Evolutionary conservation across 257 asterid species (phyloP).

Genomic region (Ilex aquifolium): DNA sequence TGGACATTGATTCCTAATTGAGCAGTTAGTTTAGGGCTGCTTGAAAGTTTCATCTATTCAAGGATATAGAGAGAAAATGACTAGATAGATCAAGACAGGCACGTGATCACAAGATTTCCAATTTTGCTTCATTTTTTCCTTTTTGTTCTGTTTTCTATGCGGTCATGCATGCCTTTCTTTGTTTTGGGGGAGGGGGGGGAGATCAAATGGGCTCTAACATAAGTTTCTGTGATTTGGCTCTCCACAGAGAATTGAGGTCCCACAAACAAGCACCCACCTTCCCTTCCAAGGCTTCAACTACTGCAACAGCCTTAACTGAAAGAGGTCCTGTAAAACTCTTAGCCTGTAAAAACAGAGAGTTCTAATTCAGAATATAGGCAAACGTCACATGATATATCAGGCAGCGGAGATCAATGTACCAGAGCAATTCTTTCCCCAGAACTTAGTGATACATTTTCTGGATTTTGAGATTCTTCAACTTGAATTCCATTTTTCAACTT

Average conservation of each 20-base stretch:
- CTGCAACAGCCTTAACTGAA: conserved; percentile 52
- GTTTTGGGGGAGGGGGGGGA: no score
- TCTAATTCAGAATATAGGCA: background rate
- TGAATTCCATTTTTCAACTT: conserved; percentile 73
- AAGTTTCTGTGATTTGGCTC: conserved; percentile 5
- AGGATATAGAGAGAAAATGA: no score
- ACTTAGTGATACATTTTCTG: conserved; percentile 45
- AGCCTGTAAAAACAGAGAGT: conserved; percentile 40
- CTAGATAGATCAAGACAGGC: no score
- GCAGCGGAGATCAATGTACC: conserved; percentile 25
- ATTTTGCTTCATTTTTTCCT: no score
- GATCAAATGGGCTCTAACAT: no score
- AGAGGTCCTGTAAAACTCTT: conserved; percentile 62
- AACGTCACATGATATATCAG: background rate
- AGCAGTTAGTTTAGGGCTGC: no score
- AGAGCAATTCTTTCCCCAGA: conserved; percentile 64
- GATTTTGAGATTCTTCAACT: conserved; percentile 57
- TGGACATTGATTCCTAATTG: no score
- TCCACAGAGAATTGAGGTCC: background rate
- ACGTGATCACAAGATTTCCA: no score
- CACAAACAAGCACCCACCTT: conserved; percentile 45
- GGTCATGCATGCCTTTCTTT: no score
- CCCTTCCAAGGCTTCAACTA: conserved; percentile 82
- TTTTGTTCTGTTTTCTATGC: no score
- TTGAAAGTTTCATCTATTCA: no score